phyloP scores from a whole-genome alignment of 2,329 filamentous ascomycete species.

The Tolypocladium endophyticum region DNA sequence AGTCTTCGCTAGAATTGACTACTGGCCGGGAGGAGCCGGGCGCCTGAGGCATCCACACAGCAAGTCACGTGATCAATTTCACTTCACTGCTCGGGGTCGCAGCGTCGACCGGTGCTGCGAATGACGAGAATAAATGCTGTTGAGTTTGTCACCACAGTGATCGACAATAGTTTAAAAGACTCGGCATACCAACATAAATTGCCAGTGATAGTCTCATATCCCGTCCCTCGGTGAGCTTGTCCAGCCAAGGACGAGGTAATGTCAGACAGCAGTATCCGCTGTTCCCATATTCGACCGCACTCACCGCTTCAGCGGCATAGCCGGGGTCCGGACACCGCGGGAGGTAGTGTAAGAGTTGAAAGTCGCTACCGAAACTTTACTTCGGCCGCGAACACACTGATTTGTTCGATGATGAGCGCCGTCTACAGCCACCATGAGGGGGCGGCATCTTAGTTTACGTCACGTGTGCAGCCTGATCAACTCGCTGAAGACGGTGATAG shows the following conservation, averaged over 20 bases:
- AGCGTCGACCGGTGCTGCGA: too few relatives aligned
- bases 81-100: background rate
- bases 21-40: slow-evolving; percentile 12
- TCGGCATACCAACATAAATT: too few relatives aligned
- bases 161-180: background rate
- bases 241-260: background rate
- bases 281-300: background rate
- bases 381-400: background rate
- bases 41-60: slow-evolving; percentile 18
- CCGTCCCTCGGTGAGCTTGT: background rate
- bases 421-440: background rate
- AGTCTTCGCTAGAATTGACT: slow-evolving; percentile 24
- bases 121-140: background rate
- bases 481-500: background rate
- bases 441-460: background rate
- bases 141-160: background rate
- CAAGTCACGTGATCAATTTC: slow-evolving; percentile 10
- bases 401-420: background rate
- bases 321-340: background rate
- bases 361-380: background rate
- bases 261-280: background rate
- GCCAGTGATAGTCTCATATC: background rate
- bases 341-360: background rate
- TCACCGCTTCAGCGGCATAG: background rate
- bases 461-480: background rate